These are phyloP conservation scores for Botrytis paeoniae DNA, from an alignment of 2,329 filamentous ascomycete species.

Conservation along the genomic window DNA sequence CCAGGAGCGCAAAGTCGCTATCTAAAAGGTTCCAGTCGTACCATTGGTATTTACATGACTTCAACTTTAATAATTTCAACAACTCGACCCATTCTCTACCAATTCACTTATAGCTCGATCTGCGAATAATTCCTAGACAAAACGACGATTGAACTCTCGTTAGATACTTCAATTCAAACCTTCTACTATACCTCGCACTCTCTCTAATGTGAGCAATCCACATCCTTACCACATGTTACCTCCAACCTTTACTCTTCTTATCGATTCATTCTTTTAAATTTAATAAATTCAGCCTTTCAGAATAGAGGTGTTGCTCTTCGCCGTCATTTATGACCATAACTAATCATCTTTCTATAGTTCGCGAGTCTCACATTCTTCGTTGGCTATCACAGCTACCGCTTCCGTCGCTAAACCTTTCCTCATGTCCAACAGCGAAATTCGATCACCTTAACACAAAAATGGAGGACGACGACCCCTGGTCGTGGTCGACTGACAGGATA, in stretches of 20 bases:
- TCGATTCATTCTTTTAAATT: not conserved
- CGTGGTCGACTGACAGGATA: slow-evolving; percentile 69
- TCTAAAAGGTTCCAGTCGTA: not conserved
- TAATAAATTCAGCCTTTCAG: not conserved
- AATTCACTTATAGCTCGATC: slow-evolving; percentile 7
- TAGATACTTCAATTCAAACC: not conserved
- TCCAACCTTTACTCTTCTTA: not conserved
- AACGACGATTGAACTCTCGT: not conserved
- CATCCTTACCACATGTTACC: not conserved
- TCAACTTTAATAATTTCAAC: not conserved
- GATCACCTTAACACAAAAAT: slow-evolving; percentile 6
- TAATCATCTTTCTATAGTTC: slow-evolving; percentile 3
- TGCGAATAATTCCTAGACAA: not conserved
- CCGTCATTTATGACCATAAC: slow-evolving; percentile 5
- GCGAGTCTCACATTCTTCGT: not conserved
- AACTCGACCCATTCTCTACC: slow-evolving; percentile 3
- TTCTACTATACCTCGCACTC: not conserved
- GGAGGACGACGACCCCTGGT: slow-evolving; percentile 61
- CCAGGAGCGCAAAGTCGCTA: not conserved
- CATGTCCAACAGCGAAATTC: not conserved
- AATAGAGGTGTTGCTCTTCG: not conserved
- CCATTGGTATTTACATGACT: not conserved
- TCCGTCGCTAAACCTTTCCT: not conserved
- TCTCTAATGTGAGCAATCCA: not conserved
- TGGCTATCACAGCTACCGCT: slow-evolving; percentile 13